phyloP scores from a whole-genome alignment of 1,139 yeast species.

The Zygosaccharomyces sapae region DNA sequence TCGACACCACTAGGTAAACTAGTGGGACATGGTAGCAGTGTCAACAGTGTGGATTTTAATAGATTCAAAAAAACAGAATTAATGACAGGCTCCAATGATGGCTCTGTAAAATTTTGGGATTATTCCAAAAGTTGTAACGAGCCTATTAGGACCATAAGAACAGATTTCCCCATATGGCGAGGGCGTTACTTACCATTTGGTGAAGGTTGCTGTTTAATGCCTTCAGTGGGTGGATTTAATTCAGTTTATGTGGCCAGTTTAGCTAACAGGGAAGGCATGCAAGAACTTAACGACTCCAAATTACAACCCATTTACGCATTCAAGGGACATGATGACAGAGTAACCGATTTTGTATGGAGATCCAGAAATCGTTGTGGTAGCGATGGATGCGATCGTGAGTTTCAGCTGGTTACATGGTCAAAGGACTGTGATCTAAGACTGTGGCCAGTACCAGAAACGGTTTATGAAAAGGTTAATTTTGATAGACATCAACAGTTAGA shows the following conservation, averaged over 20 bases:
- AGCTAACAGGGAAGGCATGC: conserved; percentile 31
- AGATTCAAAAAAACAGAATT: conserved; percentile 54
- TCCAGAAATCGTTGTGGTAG: conserved; percentile 47
- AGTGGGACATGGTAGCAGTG: conserved; percentile 75
- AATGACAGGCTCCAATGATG: conserved; percentile 81
- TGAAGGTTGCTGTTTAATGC: conserved; percentile 85
- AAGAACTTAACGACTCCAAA: conserved; percentile 37
- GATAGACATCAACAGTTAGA: conserved; percentile 41
- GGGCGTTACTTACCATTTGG: conserved; percentile 91
- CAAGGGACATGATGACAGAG: conserved; percentile 78
- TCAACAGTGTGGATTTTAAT: conserved; percentile 84
- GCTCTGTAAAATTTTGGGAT: conserved; percentile 86
- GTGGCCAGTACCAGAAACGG: conserved; percentile 67
- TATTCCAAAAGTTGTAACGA: conserved; percentile 39
- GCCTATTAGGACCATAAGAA: conserved; percentile 58
- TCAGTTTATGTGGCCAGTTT: conserved; percentile 64
- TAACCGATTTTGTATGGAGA: conserved; percentile 87
- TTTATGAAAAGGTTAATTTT: conserved; percentile 58
- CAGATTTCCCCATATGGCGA: conserved; percentile 82
- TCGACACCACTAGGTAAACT: conserved; percentile 67
- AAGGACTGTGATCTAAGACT: conserved; percentile 78
- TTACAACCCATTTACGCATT: conserved; percentile 59
- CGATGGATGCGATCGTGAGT: conserved; percentile 65
- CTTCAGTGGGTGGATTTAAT: conserved; percentile 79
- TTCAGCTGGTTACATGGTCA: conserved; percentile 90